Conservation (phyloP, 352 stramenopile genomes). For the Phytopythium montanum region DNA sequence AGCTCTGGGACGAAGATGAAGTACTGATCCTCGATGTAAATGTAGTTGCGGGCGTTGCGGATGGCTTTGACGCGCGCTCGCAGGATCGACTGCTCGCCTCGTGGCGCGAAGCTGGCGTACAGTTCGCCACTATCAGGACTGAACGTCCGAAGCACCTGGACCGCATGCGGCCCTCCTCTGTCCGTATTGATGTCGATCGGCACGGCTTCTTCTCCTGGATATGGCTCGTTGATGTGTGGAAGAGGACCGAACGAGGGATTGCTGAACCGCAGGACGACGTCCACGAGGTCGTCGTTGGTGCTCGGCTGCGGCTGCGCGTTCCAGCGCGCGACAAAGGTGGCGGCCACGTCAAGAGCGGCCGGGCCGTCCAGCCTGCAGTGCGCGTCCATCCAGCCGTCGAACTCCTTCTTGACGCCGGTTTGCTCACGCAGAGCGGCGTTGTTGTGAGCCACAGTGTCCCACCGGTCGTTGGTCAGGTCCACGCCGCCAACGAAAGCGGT, state of each 20-base stretch:
- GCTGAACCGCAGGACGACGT: constrained; percentile 48
- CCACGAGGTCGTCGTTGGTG: constrained; percentile 28
- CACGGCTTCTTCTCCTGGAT: constrained; percentile 3
- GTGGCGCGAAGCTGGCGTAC: constrained; percentile 44
- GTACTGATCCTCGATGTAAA: constrained; percentile 74
- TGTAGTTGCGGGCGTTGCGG: constrained; percentile 47
- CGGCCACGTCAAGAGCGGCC: constrained; percentile 48
- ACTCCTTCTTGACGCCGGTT: constrained; percentile 30
- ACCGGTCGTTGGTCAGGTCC: constrained; percentile 52
- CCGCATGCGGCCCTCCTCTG: constrained; percentile 15
- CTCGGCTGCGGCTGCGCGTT: constrained; percentile 29
- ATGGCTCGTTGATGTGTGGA: constrained; percentile 12
- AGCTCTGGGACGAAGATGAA: constrained; percentile 66
- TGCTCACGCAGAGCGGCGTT: constrained; percentile 36
- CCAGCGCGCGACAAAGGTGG: constrained; percentile 66
- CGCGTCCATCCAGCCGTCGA: constrained; percentile 61
- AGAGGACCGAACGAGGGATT: constrained; percentile 31
- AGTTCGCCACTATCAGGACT: constrained; percentile 33
- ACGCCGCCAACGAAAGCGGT: constrained; percentile 50
- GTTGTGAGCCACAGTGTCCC: constrained; percentile 59
- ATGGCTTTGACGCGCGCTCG: constrained; percentile 55
- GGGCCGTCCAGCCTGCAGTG: constrained; percentile 40
- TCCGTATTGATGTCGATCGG: constrained; percentile 10
- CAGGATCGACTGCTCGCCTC: constrained; percentile 52
- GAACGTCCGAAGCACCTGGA: constrained; percentile 59